Percentiles rank a stretch among this genome's conserved stretches.
These are phyloP conservation scores for Penicillium angulare DNA, from an alignment of 495 filamentous ascomycete species.

Conservation along the genomic window DNA sequence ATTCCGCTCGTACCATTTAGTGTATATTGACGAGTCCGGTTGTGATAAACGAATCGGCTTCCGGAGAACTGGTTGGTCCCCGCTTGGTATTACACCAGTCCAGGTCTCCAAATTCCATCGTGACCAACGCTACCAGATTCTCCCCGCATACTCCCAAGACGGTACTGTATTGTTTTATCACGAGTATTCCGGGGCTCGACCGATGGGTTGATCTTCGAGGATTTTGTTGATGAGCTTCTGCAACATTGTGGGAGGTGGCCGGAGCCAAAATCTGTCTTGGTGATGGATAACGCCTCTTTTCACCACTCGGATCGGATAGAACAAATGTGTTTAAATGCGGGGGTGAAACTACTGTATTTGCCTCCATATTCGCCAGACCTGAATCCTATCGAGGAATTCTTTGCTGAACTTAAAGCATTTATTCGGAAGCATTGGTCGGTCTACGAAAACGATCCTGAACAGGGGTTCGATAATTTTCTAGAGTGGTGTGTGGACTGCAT, in stretches of 20 bases:
- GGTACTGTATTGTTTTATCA: conserved; percentile 1
- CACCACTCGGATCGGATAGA: background rate
- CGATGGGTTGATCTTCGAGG: background rate
- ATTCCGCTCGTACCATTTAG: background rate
- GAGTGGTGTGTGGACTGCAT: conserved; percentile 26
- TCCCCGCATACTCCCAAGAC: conserved; percentile 5
- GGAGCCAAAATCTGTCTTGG: conserved; percentile 1
- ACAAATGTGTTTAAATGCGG: conserved; percentile 31
- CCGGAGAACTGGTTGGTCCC: conserved; percentile 29
- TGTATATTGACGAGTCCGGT: conserved; percentile 1
- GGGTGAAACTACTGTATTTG: conserved; percentile 35
- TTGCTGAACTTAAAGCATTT: conserved; percentile 25
- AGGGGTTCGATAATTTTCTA: conserved; percentile 31
- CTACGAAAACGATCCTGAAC: conserved; percentile 32
- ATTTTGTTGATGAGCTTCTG: conserved; percentile 12
- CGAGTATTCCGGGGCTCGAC: conserved; percentile 3
- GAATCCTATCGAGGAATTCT: conserved; percentile 29
- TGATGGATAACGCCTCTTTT: background rate
- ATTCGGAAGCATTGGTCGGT: conserved; percentile 11
- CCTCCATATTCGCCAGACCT: conserved; percentile 24
- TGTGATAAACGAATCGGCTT: conserved; percentile 22
- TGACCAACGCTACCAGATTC: conserved; percentile 10
- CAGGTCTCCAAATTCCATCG: conserved; percentile 32
- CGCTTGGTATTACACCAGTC: conserved; percentile 28
- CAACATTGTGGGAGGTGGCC: conserved; percentile 4